phyloP scores from a whole-genome alignment of 1,284 basidiomycete species.

The Pisolithus thermaeus region DNA sequence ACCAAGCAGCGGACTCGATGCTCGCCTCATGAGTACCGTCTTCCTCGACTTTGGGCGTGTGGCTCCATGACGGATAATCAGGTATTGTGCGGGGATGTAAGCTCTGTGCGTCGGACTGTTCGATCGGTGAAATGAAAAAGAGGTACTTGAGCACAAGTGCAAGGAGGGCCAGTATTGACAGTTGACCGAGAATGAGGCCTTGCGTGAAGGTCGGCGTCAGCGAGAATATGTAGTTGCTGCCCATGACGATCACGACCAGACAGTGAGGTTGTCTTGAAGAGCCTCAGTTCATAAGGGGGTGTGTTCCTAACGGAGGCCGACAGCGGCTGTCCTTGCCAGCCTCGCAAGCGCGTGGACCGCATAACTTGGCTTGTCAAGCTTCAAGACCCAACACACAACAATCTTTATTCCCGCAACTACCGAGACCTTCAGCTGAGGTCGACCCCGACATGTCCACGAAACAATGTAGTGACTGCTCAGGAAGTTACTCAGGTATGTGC shows the following conservation, averaged over 20 bases:
- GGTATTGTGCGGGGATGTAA: slow-evolving; percentile 54
- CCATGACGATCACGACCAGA: slow-evolving; percentile 36
- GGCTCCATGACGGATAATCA: slow-evolving; percentile 34
- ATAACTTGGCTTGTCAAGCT: too few species aligned
- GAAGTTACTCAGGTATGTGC: too few species aligned
- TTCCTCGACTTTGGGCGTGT: slow-evolving; percentile 24
- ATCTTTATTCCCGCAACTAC: too few species aligned
- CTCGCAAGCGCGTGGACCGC: too few species aligned
- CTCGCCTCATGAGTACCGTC: slow-evolving; percentile 18
- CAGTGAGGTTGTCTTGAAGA: background rate
- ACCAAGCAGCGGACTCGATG: slow-evolving; percentile 68
- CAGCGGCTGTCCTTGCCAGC: too few species aligned
- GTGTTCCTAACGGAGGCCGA: too few species aligned
- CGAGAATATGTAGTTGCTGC: slow-evolving; percentile 59
- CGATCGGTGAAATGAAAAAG: slow-evolving; percentile 65
- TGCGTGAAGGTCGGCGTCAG: slow-evolving; percentile 81
- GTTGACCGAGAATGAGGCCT: slow-evolving; percentile 72
- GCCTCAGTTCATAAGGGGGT: background rate
- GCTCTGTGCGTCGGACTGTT: slow-evolving; percentile 46
- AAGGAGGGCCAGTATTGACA: slow-evolving; percentile 69
- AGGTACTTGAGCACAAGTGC: slow-evolving; percentile 73
- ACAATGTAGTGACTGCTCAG: too few species aligned
- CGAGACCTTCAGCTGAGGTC: too few species aligned
- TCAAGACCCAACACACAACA: too few species aligned
- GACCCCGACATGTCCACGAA: too few species aligned